Evolutionary conservation across 805 yeast genomes (phyloP).

Genomic region (Candida koratica): DNA sequence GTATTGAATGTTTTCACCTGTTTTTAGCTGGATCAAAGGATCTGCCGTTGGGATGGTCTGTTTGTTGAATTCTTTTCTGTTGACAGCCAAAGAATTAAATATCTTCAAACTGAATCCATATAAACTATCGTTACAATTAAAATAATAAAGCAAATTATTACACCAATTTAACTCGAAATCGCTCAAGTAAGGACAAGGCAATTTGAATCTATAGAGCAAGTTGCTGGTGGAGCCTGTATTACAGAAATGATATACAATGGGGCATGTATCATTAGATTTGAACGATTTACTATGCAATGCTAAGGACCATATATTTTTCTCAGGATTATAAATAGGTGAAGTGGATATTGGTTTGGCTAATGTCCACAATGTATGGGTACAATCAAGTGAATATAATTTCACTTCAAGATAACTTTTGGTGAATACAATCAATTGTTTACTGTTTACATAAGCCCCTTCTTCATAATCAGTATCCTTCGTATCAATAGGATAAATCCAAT

Average conservation of each 20-base stretch:
- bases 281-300: conserved; percentile 13
- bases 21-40: conserved; percentile 15
- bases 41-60: conserved; percentile 13
- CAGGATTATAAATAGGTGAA: conserved; percentile 12
- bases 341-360: conserved; percentile 30
- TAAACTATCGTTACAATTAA: conserved; percentile 21
- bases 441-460: conserved; percentile 30
- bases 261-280: conserved; percentile 12
- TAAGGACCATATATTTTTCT: conserved; percentile 28
- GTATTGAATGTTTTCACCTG: conserved; percentile 3
- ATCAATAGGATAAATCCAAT: conserved; percentile 31
- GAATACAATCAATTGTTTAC: conserved; percentile 31
- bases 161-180: conserved; percentile 25
- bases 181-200: conserved; percentile 18
- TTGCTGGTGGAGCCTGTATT: conserved; percentile 32
- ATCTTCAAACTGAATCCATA: conserved; percentile 28
- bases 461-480: conserved; percentile 9
- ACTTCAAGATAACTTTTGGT: conserved; percentile 24
- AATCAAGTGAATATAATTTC: conserved; percentile 36
- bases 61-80: conserved; percentile 9
- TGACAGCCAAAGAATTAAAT: conserved; percentile 26
- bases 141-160: conserved; percentile 33
- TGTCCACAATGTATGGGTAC: conserved; percentile 29
- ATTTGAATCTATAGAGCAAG: conserved; percentile 20
- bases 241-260: conserved; percentile 26